Conservation (phyloP, 257 asterid genomes). For the Solanum lycopersicoides region DNA sequence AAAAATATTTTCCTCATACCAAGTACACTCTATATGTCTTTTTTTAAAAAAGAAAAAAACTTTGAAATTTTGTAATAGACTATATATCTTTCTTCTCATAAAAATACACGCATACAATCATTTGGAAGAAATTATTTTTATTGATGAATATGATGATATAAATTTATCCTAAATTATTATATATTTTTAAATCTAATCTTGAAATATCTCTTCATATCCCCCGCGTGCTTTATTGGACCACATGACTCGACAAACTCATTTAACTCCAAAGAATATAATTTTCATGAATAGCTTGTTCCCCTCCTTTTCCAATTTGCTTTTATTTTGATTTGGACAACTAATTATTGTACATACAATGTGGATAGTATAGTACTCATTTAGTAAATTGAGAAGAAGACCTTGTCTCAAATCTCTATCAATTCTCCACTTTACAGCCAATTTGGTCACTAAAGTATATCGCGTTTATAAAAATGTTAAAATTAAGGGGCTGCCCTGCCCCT, state of each 20-base stretch:
- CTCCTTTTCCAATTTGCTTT: background rate
- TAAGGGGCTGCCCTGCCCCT: background rate
- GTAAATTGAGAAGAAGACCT: background rate
- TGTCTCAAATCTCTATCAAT: background rate
- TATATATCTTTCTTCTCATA: too few species aligned
- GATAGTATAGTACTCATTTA: background rate
- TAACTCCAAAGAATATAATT: background rate
- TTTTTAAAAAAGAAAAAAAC: too few species aligned
- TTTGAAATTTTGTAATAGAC: too few species aligned
- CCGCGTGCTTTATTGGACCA: background rate
- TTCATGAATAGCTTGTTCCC: background rate
- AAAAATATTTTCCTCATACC: too few species aligned
- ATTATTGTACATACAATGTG: background rate
- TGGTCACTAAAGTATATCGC: background rate
- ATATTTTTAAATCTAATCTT: background rate
- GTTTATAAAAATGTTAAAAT: background rate
- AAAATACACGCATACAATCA: background rate
- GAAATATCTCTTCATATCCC: background rate
- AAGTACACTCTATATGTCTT: too few species aligned
- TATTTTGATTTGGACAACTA: background rate
- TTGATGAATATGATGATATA: background rate
- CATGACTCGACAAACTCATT: background rate
- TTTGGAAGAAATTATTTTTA: too few species aligned
- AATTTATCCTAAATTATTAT: background rate
- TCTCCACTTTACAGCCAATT: background rate